phyloP scores from a whole-genome alignment of 2,329 filamentous ascomycete species.

The Colletotrichum theobromicola region DNA sequence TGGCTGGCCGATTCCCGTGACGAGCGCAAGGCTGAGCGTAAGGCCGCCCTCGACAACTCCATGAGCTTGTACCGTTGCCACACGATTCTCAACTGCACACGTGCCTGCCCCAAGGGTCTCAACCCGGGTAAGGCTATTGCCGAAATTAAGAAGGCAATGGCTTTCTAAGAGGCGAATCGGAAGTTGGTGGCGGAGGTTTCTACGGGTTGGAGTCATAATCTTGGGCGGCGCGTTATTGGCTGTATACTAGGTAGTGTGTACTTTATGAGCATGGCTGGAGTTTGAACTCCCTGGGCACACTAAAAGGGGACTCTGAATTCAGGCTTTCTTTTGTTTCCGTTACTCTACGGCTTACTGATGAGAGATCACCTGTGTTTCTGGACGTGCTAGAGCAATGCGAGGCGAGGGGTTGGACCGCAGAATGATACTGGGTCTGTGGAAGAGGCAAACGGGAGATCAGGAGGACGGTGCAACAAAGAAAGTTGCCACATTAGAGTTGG shows the following conservation, averaged over 20 bases:
- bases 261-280: constrained; percentile 6
- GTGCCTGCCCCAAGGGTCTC: constrained; percentile 96
- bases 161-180: constrained; percentile 46
- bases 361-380: not conserved
- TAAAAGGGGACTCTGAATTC: constrained; percentile 20
- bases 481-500: not conserved
- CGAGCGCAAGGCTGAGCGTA: constrained; percentile 85
- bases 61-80: constrained; percentile 99
- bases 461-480: not conserved
- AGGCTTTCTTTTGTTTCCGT: constrained; percentile 21
- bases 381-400: not conserved
- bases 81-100: constrained; percentile 98
- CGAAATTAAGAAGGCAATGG: constrained; percentile 98
- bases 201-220: constrained; percentile 18
- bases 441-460: not conserved
- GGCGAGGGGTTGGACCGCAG: not conserved
- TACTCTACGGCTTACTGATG: not conserved
- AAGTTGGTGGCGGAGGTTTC: not conserved
- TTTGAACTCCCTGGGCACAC: constrained; percentile 21
- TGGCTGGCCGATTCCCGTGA: constrained; percentile 97
- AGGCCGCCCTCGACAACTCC: constrained; percentile 92
- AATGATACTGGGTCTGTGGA: not conserved
- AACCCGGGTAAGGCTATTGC: constrained; percentile 96
- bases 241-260: constrained; percentile 23
- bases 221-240: constrained; percentile 22